Percentiles rank a stretch among this genome's conserved stretches.
Evolutionary conservation across 2,329 filamentous ascomycete genomes (phyloP).

Genomic region (Monascus ruber): DNA sequence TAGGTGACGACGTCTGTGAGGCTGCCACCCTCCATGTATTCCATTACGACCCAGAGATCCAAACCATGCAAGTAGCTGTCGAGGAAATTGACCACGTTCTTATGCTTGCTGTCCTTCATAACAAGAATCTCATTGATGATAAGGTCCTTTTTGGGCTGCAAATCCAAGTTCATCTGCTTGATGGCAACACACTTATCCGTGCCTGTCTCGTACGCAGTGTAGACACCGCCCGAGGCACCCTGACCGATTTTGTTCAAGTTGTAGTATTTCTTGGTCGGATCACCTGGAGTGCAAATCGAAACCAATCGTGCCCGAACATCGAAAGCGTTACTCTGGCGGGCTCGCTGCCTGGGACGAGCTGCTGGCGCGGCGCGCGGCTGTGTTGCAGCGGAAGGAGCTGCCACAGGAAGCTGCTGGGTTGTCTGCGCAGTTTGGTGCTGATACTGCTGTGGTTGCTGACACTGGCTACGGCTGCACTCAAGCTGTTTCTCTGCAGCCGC

Average conservation of each 20-base stretch:
- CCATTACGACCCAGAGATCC: constrained; percentile 98
- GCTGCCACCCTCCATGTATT: constrained; percentile 98
- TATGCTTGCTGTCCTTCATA: constrained; percentile 98
- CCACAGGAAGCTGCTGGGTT: constrained; percentile 17
- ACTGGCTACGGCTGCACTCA: constrained; percentile 63
- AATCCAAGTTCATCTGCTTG: constrained; percentile 98
- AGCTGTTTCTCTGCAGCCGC: constrained; percentile 59
- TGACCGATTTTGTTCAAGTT: constrained; percentile 92
- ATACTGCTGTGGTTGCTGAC: constrained; percentile 42
- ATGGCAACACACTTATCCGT: constrained; percentile 88
- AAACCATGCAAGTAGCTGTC: constrained; percentile 85
- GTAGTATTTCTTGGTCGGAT: constrained; percentile 78
- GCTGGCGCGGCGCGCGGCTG: constrained; percentile 39
- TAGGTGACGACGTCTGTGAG: constrained; percentile 97
- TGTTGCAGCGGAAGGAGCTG: constrained; percentile 26
- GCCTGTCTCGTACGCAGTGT: constrained; percentile 73
- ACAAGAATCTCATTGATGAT: constrained; percentile 99
- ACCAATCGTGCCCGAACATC: constrained; percentile 77
- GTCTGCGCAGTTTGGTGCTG: constrained; percentile 26
- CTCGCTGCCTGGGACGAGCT: constrained; percentile 62
- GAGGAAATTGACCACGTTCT: constrained; percentile 98
- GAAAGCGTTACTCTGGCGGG: constrained; percentile 65
- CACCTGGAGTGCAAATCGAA: constrained; percentile 79
- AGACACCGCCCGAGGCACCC: constrained; percentile 92
- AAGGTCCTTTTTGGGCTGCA: constrained; percentile 96